These are phyloP conservation scores for Colletotrichum graminicola DNA, from an alignment of 2,329 filamentous ascomycete species.

Conservation along the genomic window DNA sequence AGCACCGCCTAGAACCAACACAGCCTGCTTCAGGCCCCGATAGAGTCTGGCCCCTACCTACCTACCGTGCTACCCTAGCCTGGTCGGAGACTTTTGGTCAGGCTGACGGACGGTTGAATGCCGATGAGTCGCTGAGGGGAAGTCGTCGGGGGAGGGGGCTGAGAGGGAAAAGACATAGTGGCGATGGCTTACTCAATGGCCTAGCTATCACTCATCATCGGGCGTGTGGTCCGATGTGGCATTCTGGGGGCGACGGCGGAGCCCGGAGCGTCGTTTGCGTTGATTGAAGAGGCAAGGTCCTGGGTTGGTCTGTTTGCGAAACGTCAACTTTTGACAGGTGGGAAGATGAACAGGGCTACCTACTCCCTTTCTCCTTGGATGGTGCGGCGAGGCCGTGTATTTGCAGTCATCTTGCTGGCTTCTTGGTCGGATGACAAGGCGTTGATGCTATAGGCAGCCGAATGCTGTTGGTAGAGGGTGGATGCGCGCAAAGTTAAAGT, in stretches of 20 bases:
- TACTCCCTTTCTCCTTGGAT: constrained; percentile 7
- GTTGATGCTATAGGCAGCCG: not conserved
- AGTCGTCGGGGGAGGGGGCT: not conserved
- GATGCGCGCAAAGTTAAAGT: constrained; percentile 8
- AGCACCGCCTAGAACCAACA: constrained; percentile 18
- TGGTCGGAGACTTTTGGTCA: constrained; percentile 1
- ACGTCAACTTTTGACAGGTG: constrained; percentile 1
- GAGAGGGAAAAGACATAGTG: constrained; percentile 16
- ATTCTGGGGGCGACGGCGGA: not conserved
- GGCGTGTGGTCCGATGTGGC: not conserved
- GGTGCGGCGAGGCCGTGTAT: constrained; percentile 8
- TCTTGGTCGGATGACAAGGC: not conserved
- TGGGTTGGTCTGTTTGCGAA: not conserved
- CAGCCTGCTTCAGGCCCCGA: constrained; percentile 31
- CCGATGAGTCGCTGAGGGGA: not conserved
- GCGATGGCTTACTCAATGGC: constrained; percentile 4
- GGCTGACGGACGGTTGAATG: constrained; percentile 28
- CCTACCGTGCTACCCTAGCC: not conserved
- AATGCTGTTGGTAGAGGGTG: constrained; percentile 2
- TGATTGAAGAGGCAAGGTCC: not conserved
- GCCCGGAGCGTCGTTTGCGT: not conserved
- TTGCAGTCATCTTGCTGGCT: constrained; percentile 14
- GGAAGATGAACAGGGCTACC: constrained; percentile 14
- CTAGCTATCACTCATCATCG: not conserved
- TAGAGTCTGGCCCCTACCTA: constrained; percentile 1